Evolutionary conservation across 1,139 yeast species (phyloP), one percentile per base, ranked within the genome.

Genomic region (Geotrichum aggregatum): DNA sequence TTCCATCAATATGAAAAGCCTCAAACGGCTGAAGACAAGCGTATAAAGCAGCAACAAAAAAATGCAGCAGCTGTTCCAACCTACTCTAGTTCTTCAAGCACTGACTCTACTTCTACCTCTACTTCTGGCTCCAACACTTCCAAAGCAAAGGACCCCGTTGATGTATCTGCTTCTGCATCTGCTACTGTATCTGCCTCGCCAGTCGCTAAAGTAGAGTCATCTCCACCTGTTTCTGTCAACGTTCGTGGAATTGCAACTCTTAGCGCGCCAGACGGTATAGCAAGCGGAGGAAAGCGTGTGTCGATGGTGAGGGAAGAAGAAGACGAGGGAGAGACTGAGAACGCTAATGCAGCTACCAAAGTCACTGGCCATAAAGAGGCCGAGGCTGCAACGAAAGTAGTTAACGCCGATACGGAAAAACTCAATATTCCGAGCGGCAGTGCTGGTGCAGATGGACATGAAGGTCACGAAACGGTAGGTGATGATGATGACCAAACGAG

Each of bases 1-100:
- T 53, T 53, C 22, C 56, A 53, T 30, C 56, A 50, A 26, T 53
- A 53, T 30, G 56, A 53, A 41, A 46, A 38, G 45, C 54, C 52
- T 2, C 41, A 46, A 47, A 44, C 54, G 13, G 48, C 52, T 16
- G 48, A 47, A 34, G 54, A 50, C 31, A 10, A 46, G 42, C 21
- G 51, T 22, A 14, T 42, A 13, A 48, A 48, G 31, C 50, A 47
- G 36, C 49, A 47, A 26, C 50, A 44, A 34, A 49, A 52, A 30
- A 34, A 5, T 7, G 42, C 18, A 22, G 18, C 35, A 34, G n/a
- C n/a, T n/a, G n/a, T n/a, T n/a, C n/a, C n/a, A n/a, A n/a, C n/a
- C n/a, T n/a, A n/a, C n/a, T n/a, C n/a, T n/a, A n/a, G n/a, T n/a
- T n/a, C n/a, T n/a, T n/a, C n/a, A n/a, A n/a, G n/a, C n/a, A n/a